These are phyloP conservation scores for Coemansia furcata DNA, from an alignment of 192 early-diverging fungal genomes.

Conservation along the genomic window DNA sequence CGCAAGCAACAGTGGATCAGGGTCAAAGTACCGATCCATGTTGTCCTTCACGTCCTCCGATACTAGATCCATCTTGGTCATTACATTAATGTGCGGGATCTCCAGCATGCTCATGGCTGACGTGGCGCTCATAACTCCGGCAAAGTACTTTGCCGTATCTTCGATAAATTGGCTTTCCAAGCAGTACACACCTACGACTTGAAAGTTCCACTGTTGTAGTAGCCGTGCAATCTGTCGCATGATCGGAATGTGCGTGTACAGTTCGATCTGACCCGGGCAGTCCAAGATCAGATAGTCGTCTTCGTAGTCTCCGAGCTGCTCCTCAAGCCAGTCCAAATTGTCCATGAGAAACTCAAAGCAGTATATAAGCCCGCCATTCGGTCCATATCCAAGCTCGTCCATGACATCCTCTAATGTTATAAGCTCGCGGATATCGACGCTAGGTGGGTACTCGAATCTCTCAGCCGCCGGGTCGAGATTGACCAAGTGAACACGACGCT, in stretches of 20 bases:
- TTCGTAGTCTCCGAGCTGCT: constrained; percentile 84
- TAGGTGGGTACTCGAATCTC: constrained; percentile 89
- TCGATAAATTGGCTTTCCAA: constrained; percentile 95
- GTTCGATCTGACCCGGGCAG: constrained; percentile 97
- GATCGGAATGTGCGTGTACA: constrained; percentile 97
- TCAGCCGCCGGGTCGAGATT: constrained; percentile 99
- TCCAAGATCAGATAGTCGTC: constrained; percentile 98
- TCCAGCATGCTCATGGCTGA: constrained; percentile 95
- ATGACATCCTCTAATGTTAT: constrained; percentile 98
- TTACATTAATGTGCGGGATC: constrained; percentile 97
- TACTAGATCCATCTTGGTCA: constrained; percentile 97
- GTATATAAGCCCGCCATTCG: constrained; percentile 96
- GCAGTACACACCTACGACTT: constrained; percentile 90
- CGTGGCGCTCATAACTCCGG: constrained; percentile 93
- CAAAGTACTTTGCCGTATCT: constrained; percentile 95
- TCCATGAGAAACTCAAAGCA: constrained; percentile 95
- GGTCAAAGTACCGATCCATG: constrained; percentile 82
- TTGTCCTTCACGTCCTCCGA: constrained; percentile 59
- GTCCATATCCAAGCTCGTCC: constrained; percentile 95
- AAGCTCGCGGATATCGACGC: constrained; percentile 88
- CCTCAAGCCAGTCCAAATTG: constrained; percentile 97
- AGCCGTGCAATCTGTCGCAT: constrained; percentile 79
- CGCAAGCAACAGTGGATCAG: constrained; percentile 80
- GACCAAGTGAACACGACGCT: constrained; percentile 84
- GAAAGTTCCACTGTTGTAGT: constrained; percentile 71